Evolutionary conservation across 108 stramenopile species (phyloP).

Genomic region (Pseudonitzschia delicatissima): DNA sequence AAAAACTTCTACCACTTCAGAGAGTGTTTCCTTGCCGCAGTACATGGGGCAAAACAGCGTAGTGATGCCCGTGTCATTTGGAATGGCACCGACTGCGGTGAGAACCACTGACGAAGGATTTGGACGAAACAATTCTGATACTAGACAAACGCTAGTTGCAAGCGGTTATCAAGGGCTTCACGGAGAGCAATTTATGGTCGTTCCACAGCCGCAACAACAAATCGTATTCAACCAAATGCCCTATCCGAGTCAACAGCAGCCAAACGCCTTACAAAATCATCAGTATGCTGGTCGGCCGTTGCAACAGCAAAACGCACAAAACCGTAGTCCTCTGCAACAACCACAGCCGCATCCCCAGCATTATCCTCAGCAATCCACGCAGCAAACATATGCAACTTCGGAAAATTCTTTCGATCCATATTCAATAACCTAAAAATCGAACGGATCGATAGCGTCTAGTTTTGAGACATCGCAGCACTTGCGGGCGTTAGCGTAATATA

Average conservation of each 20-base stretch:
- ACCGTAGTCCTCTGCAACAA: background rate
- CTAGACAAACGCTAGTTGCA: background rate
- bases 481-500: too few species aligned
- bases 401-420: constrained; percentile 22
- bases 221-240: constrained; percentile 28
- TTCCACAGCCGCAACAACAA: constrained; percentile 26
- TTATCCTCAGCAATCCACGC: background rate
- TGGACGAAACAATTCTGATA: background rate
- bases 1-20: constrained; percentile 4
- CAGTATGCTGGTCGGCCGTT: background rate
- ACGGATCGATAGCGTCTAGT: too few species aligned
- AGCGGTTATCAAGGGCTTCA: constrained; percentile 12
- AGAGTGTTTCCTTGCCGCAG: background rate
- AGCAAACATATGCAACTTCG: constrained; percentile 8
- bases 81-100: constrained; percentile 18
- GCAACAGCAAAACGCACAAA: background rate
- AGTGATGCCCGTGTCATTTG: constrained; percentile 26
- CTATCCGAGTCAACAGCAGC: background rate
- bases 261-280: background rate
- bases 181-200: constrained; percentile 25
- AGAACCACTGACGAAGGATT: background rate
- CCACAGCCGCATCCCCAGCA: constrained; percentile 4
- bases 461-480: too few species aligned
- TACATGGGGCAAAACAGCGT: constrained; percentile 17
- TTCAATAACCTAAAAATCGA: too few species aligned